These are phyloP conservation scores for Xylaria sp. DNA, from an alignment of 2,329 filamentous ascomycete genomes.

Conservation along the genomic window DNA sequence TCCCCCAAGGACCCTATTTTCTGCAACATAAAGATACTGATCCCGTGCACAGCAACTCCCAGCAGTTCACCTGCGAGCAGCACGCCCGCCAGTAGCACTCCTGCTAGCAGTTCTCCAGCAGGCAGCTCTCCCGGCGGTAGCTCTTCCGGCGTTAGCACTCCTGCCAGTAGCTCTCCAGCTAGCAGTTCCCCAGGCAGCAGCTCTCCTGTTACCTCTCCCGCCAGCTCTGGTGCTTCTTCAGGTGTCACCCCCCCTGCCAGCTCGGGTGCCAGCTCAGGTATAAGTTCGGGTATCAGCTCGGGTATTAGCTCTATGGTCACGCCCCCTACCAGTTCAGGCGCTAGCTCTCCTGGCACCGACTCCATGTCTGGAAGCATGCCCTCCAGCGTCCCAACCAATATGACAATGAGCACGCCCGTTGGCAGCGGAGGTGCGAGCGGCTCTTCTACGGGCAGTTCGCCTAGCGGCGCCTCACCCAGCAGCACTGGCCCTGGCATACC, in stretches of 20 bases:
- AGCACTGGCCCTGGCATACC: constrained; percentile 28
- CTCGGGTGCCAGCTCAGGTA: no score
- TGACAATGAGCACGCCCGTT: background rate
- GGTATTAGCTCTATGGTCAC: background rate
- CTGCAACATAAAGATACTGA: background rate
- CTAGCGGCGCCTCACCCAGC: constrained; percentile 5
- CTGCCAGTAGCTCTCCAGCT: background rate
- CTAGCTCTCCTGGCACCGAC: background rate
- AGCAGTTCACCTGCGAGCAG: background rate
- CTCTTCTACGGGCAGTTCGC: background rate
- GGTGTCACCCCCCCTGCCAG: no score
- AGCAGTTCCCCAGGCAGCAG: background rate
- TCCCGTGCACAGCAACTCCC: background rate
- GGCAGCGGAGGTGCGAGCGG: background rate
- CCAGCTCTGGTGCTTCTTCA: background rate
- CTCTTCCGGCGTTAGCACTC: background rate
- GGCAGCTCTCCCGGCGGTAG: background rate
- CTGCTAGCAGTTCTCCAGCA: background rate
- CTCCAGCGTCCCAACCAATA: background rate
- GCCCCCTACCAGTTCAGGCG: background rate
- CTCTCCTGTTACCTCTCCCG: background rate
- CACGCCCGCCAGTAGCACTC: background rate
- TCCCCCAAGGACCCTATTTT: background rate
- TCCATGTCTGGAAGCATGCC: background rate
- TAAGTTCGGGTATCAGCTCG: background rate